A percentile compares a stretch with the other conserved stretches of the same genome.
These are phyloP conservation scores for Hymenoscyphus occultus DNA, from an alignment of 2,329 filamentous ascomycete species.

Conservation along the genomic window DNA sequence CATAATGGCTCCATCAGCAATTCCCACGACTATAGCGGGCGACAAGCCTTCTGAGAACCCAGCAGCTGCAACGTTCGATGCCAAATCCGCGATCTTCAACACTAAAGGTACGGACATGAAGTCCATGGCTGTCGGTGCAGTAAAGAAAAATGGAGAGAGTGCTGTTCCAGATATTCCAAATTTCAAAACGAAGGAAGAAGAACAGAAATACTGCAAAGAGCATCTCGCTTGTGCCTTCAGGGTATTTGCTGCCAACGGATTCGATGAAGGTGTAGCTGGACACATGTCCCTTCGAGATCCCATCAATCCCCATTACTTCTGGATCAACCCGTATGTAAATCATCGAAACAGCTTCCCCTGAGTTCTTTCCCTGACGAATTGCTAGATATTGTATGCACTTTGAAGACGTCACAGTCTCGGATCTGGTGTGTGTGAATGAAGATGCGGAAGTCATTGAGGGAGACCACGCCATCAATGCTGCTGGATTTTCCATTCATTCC, in stretches of 20 bases:
- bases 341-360: constrained; percentile 58
- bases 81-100: constrained; percentile 7
- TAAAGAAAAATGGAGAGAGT: background rate
- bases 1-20: background rate
- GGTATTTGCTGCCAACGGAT: constrained; percentile 43
- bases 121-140: constrained; percentile 6
- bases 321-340: constrained; percentile 36
- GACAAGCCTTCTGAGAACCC: background rate
- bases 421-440: constrained; percentile 45
- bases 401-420: constrained; percentile 41
- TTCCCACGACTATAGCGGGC: background rate
- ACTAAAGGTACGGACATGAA: background rate
- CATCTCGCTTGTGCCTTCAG: constrained; percentile 46
- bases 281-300: constrained; percentile 29
- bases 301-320: constrained; percentile 24
- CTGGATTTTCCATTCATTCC: constrained; percentile 23
- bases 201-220: constrained; percentile 34
- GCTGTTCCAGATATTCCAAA: background rate
- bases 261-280: constrained; percentile 40
- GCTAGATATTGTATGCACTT: constrained; percentile 11
- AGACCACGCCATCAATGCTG: constrained; percentile 38
- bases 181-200: constrained; percentile 28
- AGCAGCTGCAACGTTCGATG: constrained; percentile 1
- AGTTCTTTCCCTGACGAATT: constrained; percentile 52
- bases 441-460: constrained; percentile 38